A percentile compares a stretch with the other conserved stretches of the same genome.
Conservation (phyloP, 2,329 filamentous ascomycete genomes). For the Pyricularia sp. region DNA sequence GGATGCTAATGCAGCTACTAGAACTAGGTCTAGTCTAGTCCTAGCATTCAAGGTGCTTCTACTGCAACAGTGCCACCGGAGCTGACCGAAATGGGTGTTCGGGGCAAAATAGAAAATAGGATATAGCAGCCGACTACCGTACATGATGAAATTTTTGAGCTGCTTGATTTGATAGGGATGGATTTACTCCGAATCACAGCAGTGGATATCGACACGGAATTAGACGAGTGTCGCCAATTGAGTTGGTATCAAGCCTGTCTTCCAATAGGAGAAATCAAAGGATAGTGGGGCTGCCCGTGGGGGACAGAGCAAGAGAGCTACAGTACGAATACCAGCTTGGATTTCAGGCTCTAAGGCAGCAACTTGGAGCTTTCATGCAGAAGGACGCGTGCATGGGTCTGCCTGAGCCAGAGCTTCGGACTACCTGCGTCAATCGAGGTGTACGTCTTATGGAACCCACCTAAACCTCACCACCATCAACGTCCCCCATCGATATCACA, state of each 20-base stretch:
- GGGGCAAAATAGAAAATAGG: background rate
- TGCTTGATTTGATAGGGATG: too few relatives aligned
- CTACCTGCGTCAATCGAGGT: background rate
- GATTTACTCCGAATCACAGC: too few relatives aligned
- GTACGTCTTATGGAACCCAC: background rate
- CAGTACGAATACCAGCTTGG: background rate
- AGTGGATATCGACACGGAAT: background rate
- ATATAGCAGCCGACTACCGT: too few relatives aligned
- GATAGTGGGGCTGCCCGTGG: background rate
- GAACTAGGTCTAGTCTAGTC: too few relatives aligned
- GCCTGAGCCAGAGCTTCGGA: constrained; percentile 2
- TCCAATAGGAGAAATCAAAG: background rate
- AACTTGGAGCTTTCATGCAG: background rate
- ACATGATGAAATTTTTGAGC: too few relatives aligned
- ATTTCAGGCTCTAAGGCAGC: constrained; percentile 3
- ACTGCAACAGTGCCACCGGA: background rate
- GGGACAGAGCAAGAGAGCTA: background rate
- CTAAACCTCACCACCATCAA: background rate
- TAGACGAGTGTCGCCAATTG: background rate
- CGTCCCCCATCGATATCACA: background rate
- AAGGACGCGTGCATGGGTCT: constrained; percentile 4
- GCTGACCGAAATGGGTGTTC: background rate
- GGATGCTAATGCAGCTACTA: background rate
- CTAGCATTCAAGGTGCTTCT: background rate
- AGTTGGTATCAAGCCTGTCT: background rate